phyloP scores from a whole-genome alignment of 306 rosid genomes.

The Fagus crenata region DNA sequence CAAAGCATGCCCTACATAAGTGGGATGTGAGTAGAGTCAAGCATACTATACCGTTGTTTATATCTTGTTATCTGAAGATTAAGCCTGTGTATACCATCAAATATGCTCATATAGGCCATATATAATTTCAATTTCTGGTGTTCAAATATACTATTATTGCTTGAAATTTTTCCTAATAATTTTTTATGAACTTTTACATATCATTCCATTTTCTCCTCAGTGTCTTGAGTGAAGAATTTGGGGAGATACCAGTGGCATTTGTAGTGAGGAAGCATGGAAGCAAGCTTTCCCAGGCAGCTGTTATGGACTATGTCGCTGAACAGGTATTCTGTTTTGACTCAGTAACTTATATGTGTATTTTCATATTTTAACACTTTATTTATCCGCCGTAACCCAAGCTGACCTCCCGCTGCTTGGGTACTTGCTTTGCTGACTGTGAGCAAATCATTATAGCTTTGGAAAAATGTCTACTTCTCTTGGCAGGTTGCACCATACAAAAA shows the following conservation, averaged over 20 bases:
- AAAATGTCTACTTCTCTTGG: slow-evolving; percentile 2
- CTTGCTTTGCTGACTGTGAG: neutral
- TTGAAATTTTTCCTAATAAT: neutral
- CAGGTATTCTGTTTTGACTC: slow-evolving; percentile 38
- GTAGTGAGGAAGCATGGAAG: slow-evolving; percentile 69
- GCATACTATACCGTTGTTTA: neutral
- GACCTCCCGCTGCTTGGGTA: neutral
- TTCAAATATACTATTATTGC: neutral
- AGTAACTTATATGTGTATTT: neutral
- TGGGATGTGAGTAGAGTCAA: neutral
- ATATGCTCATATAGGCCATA: neutral
- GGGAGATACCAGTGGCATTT: slow-evolving; percentile 84
- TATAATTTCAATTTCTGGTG: neutral
- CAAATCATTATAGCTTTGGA: neutral
- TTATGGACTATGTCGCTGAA: slow-evolving; percentile 62
- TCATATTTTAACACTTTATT: neutral
- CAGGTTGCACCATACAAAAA: slow-evolving; percentile 88
- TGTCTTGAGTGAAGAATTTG: slow-evolving; percentile 54
- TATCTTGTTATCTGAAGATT: neutral
- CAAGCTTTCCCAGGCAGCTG: slow-evolving; percentile 39
- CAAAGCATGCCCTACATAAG: neutral
- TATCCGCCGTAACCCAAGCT: neutral
- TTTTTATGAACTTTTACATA: slow-evolving; percentile 8
- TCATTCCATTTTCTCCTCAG: slow-evolving; percentile 40
- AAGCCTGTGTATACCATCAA: neutral